A percentile compares a stretch with the other conserved stretches of the same genome.
These are phyloP conservation scores for Salix caprea DNA, from an alignment of 345 rosid genomes.

Conservation along the genomic window DNA sequence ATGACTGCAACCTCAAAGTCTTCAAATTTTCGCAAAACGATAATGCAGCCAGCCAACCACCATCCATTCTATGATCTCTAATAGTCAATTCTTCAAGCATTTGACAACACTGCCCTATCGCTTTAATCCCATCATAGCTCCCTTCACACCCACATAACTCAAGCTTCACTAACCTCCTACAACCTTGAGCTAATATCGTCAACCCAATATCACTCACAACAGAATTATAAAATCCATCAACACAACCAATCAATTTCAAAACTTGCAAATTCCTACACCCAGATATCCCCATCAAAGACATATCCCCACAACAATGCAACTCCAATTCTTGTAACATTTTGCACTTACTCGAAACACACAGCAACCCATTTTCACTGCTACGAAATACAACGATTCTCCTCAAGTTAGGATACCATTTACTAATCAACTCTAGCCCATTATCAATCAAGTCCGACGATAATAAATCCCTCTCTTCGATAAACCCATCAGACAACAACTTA, in stretches of 20 bases:
- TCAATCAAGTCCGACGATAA: constrained; percentile 42
- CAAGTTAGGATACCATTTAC: constrained; percentile 61
- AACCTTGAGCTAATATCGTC: constrained; percentile 88
- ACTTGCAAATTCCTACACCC: constrained; percentile 83
- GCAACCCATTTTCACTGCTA: constrained; percentile 68
- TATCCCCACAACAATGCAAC: constrained; percentile 66
- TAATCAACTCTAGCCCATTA: constrained; percentile 48
- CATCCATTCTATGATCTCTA: constrained; percentile 84
- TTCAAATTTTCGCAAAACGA: constrained; percentile 82
- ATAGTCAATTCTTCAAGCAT: constrained; percentile 89
- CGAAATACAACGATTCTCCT: constrained; percentile 59
- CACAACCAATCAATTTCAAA: constrained; percentile 59
- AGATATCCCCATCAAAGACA: constrained; percentile 65
- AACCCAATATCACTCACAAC: constrained; percentile 82
- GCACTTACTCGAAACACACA: constrained; percentile 60
- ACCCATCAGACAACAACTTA: constrained; percentile 27
- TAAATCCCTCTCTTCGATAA: constrained; percentile 22
- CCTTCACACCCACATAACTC: constrained; percentile 89
- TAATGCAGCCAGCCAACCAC: constrained; percentile 86
- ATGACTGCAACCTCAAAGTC: constrained; percentile 65
- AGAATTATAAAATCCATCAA: constrained; percentile 60
- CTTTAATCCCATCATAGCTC: constrained; percentile 89
- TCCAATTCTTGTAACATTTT: constrained; percentile 75
- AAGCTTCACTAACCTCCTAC: constrained; percentile 81
- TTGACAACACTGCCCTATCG: constrained; percentile 87